A percentile compares a stretch with the other conserved stretches of the same genome.
These are phyloP conservation scores for Heracleum sosnowskyi DNA, from an alignment of 129 eudicot genomes.

Conservation along the genomic window DNA sequence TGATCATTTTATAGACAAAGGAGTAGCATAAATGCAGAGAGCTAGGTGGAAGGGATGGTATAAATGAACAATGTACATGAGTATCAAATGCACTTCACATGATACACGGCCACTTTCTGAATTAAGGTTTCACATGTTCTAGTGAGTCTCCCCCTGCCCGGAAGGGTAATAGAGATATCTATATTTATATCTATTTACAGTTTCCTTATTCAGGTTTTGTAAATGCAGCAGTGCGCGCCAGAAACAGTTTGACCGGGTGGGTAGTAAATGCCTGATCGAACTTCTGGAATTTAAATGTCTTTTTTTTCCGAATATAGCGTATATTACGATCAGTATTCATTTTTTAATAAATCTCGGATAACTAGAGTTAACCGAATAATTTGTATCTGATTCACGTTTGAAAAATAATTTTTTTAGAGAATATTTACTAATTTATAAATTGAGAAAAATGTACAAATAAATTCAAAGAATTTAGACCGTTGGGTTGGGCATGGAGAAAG, in stretches of 20 bases:
- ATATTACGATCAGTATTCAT: too few species aligned
- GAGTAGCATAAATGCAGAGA: background rate
- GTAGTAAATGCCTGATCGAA: background rate
- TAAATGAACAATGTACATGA: constrained; percentile 35
- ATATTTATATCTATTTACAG: background rate
- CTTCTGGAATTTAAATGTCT: background rate
- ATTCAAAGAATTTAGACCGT: background rate
- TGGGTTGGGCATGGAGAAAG: background rate
- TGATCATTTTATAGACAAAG: background rate
- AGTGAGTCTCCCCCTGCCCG: background rate
- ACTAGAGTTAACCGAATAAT: too few species aligned
- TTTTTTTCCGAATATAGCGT: too few species aligned
- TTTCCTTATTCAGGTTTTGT: background rate
- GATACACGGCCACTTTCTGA: constrained; percentile 49
- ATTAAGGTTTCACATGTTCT: constrained; percentile 43
- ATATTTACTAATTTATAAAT: too few species aligned
- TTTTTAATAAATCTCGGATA: too few species aligned
- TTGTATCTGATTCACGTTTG: too few species aligned
- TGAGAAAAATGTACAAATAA: too few species aligned
- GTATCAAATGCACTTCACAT: constrained; percentile 63
- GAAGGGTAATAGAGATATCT: background rate
- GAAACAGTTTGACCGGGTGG: background rate
- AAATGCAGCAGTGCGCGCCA: background rate
- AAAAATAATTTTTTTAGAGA: too few species aligned
- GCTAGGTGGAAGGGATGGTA: background rate